Base-by-base conservation (phyloP, 805 yeast species). In the Scheffersomyces stipitis region DNA sequence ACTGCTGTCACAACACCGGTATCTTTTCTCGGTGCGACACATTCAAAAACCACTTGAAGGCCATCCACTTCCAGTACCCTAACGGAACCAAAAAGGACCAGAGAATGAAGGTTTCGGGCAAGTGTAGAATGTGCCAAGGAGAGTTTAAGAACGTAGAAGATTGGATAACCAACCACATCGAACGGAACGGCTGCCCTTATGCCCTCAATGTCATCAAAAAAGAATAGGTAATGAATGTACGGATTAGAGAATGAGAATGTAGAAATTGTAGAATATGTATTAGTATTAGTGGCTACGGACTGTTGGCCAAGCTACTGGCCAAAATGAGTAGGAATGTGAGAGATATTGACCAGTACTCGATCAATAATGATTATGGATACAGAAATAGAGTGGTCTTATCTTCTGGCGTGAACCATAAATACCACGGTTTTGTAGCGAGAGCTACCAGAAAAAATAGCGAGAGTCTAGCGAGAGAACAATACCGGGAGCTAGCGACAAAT, bases 1-100 rank as follows among this genome's bases (percentile, higher is more conserved):
- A 64, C 45, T 66, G 73, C 44, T 88, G 96, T 56, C 97, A 89
- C 56, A 76, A 78, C 37, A 78, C 87, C 5, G 97, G 97, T 4
- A 81, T 85, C 20, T 89, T 89, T 52, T 80, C 89, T 9, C 73
- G 97, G 34, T 85, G 96, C 57, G 97, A 89, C 56, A 89, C 97
- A 4, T 89, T 79, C 64, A 89, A 89, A 55, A 89, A 89, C 62
- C 97, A 89, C 62, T 69, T 89, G 43, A 86, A 86, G 58, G 95
- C 96, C 2, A 73, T 89, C 43, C 97, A 89, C 56, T 89, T 89
- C 58, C 83, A 78, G 46, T 89, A 89, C 60, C 96, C 96, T 4
- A 75, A 75, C 27, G 96, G 96, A 5, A 88, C 96, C 3, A 78
- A 81, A 54, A 87, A 88, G 61, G 80, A 77, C 42, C 84, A 86